Evolutionary conservation across 257 asterid species (phyloP), one percentile per base, ranked within the genome.

Genomic region (Anisodus tanguticus): DNA sequence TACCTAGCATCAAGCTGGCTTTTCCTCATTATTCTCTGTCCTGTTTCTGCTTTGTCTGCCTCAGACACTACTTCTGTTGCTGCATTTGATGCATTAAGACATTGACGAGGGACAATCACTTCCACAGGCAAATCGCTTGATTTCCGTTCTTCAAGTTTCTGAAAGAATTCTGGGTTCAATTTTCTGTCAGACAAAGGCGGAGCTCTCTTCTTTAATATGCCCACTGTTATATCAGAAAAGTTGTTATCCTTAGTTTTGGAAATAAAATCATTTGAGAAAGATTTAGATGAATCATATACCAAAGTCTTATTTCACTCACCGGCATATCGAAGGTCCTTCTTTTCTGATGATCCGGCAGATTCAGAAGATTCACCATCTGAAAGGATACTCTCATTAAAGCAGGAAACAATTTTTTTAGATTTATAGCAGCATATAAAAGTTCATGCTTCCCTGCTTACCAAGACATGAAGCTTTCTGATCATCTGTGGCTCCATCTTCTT

Each of bases 131-230:
- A 90, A 90, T 94, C 98, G 87, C 58, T 97, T 26, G 99, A 87
- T 85, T 88, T 92, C 87, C 98, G 91, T 83, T 92, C 93, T 91
- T 93, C 98, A 69, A 97, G 96, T 67, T 94, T 97, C 88, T 95
- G 99, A 90, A 97, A 97, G 88, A 97, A 97, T 88, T 95, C 97
- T 0, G 97, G 97, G 91, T 97, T 97, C 88, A 93, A 79, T 89
- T 93, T 98, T 89, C 92, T 93, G 86, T 95, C 98, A 43, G 95
- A 92, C 85, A 97, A 90, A 43, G 93, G 86, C 19, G 97, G 94
- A 82, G 94, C 95, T 88, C 93, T 94, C 94, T 95, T 95, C 92
- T 94, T 95, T 70, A 97, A 85, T 84, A 92, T 94, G 80, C 96
- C 99, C 60, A 91, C 98, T 53, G 98, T 95, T 92, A 92, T 95